Percentiles rank a stretch among this genome's conserved stretches.
Conservation (phyloP, 2,329 filamentous ascomycete species). For the Stachybotrys elegans region DNA sequence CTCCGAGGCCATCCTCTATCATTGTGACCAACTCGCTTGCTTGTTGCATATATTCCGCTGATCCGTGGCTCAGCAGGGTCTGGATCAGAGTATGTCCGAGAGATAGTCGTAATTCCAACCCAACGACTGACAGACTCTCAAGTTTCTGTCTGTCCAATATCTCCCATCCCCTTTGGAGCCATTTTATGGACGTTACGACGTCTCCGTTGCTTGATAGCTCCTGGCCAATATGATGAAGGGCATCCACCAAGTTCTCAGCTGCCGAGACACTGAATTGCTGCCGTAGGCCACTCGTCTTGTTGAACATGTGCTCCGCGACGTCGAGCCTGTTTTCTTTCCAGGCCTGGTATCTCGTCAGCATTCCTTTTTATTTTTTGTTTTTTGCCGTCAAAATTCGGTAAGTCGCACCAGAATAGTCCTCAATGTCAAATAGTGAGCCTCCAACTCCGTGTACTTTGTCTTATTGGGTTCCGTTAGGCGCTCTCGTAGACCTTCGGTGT, state of each 20-base stretch:
- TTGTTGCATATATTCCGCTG: slow-evolving; percentile 37
- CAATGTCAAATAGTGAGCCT: slow-evolving; percentile 60
- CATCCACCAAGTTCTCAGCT: slow-evolving; percentile 59
- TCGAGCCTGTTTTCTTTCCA: slow-evolving; percentile 71
- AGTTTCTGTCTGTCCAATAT: slow-evolving; percentile 51
- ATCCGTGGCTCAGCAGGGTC: slow-evolving; percentile 43
- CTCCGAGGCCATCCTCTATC: slow-evolving; percentile 59
- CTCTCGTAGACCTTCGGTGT: slow-evolving; percentile 30
- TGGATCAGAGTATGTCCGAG: slow-evolving; percentile 61
- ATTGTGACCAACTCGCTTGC: slow-evolving; percentile 53
- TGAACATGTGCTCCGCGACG: slow-evolving; percentile 73
- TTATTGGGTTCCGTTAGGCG: slow-evolving; percentile 7
- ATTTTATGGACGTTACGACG: slow-evolving; percentile 55
- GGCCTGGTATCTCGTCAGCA: slow-evolving; percentile 42
- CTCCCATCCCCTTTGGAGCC: slow-evolving; percentile 66
- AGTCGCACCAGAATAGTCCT: slow-evolving; percentile 59
- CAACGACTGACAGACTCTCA: slow-evolving; percentile 52
- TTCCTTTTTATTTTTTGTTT: too few species aligned
- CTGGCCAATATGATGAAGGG: slow-evolving; percentile 69
- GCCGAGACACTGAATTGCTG: slow-evolving; percentile 38
- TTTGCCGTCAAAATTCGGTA: too few species aligned
- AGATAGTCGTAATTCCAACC: slow-evolving; percentile 58
- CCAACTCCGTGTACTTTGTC: too few species aligned
- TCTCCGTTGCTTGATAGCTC: slow-evolving; percentile 48
- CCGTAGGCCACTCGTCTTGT: slow-evolving; percentile 44